Conservation (phyloP, 2,329 filamentous ascomycete genomes). For the Gnomoniopsis sp. region DNA sequence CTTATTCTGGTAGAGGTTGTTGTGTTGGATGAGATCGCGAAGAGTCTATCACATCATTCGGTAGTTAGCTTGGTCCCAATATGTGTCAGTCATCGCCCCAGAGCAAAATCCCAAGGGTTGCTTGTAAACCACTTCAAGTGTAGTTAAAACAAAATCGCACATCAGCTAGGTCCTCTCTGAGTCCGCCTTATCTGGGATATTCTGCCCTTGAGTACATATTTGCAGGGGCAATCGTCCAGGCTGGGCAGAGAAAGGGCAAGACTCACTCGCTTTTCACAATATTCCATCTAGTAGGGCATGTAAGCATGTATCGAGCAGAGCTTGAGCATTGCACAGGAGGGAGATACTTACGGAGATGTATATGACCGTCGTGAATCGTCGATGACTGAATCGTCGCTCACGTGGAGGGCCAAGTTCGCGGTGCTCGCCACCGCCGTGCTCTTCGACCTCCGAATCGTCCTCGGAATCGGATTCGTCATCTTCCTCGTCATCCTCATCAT, state of each 20-base stretch:
- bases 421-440: neutral
- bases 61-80: constrained; percentile 7
- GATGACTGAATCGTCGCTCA: constrained; percentile 35
- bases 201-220: too few relatives aligned
- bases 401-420: constrained; percentile 16
- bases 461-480: constrained; percentile 30
- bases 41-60: constrained; percentile 56
- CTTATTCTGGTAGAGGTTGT: constrained; percentile 68
- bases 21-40: constrained; percentile 72
- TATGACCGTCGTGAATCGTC: constrained; percentile 66
- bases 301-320: too few relatives aligned
- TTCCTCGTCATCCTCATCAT: constrained; percentile 39
- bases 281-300: constrained; percentile 66
- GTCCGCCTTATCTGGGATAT: too few relatives aligned
- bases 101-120: neutral
- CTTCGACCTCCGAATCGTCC: constrained; percentile 34
- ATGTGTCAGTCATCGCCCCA: too few relatives aligned
- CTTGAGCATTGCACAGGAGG: too few relatives aligned
- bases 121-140: too few relatives aligned
- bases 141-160: too few relatives aligned
- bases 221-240: too few relatives aligned
- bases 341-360: constrained; percentile 68
- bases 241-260: too few relatives aligned
- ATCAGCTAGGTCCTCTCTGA: too few relatives aligned
- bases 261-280: constrained; percentile 82